A percentile compares a stretch with the other conserved stretches of the same genome.
Evolutionary conservation across 192 early-diverging fungal species (phyloP).

Genomic region (Jimgerdemannia lactiflua): DNA sequence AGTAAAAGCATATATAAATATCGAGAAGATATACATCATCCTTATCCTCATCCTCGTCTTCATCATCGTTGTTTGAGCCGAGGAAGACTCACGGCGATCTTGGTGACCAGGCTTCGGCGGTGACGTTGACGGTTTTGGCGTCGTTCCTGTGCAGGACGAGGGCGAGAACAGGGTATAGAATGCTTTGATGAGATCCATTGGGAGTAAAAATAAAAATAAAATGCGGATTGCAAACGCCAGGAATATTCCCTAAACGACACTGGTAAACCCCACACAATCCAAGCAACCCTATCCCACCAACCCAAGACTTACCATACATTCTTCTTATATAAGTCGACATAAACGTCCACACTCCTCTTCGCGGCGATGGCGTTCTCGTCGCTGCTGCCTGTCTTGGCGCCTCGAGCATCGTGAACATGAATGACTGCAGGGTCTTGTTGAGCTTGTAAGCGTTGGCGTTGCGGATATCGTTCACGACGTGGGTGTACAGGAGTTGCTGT

Average conservation of each 20-base stretch:
- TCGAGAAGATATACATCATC: constrained; percentile 17
- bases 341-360: constrained; percentile 93
- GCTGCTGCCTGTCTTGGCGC: constrained; percentile 60
- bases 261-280: too few relatives aligned
- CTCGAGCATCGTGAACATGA: constrained; percentile 66
- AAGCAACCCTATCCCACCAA: too few relatives aligned
- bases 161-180: too few relatives aligned
- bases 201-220: too few relatives aligned
- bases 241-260: too few relatives aligned
- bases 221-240: too few relatives aligned
- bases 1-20: not conserved
- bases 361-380: constrained; percentile 85
- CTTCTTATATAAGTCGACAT: constrained; percentile 93
- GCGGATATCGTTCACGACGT: constrained; percentile 94
- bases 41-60: constrained; percentile 52
- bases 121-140: constrained; percentile 98
- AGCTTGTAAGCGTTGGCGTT: constrained; percentile 91
- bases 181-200: too few relatives aligned
- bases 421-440: constrained; percentile 77
- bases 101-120: constrained; percentile 72
- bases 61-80: constrained; percentile 70
- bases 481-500: too few relatives aligned
- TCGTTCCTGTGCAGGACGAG: constrained; percentile 54
- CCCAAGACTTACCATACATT: constrained; percentile 67
- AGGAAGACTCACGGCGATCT: constrained; percentile 93